Percentiles rank a stretch among this genome's conserved stretches.
Conservation (phyloP, 306 rosid genomes). For the Trifolium fragiferum region DNA sequence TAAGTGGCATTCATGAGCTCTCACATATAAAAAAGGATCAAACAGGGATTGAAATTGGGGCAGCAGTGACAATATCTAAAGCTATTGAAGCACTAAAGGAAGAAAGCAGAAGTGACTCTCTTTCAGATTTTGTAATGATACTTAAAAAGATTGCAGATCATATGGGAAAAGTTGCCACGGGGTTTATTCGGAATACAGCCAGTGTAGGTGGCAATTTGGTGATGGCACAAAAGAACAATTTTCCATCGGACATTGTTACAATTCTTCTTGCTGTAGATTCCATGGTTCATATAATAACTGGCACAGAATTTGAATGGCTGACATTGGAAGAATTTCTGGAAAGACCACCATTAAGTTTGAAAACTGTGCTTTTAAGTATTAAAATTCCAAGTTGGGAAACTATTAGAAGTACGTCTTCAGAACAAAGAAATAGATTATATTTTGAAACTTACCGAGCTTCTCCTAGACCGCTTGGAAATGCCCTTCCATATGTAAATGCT, state of each 20-base stretch:
- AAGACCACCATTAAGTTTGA: constrained; percentile 60
- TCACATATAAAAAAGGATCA: constrained; percentile 56
- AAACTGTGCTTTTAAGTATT: constrained; percentile 60
- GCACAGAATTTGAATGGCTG: constrained; percentile 54
- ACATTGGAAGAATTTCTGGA: constrained; percentile 70
- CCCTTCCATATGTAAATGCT: constrained; percentile 68
- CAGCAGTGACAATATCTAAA: constrained; percentile 67
- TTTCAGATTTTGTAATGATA: constrained; percentile 50
- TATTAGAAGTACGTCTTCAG: constrained; percentile 4
- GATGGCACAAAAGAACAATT: constrained; percentile 75
- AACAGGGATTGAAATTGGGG: constrained; percentile 76
- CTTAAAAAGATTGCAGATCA: constrained; percentile 60
- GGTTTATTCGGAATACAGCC: constrained; percentile 70
- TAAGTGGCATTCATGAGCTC: constrained; percentile 63
- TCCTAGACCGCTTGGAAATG: constrained; percentile 85
- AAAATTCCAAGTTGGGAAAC: constrained; percentile 65
- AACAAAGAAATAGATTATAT: constrained; percentile 23
- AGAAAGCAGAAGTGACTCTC: constrained; percentile 27
- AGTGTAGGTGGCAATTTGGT: constrained; percentile 87
- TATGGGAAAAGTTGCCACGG: constrained; percentile 65
- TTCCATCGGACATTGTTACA: constrained; percentile 83
- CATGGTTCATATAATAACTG: constrained; percentile 59
- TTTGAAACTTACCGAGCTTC: constrained; percentile 87
- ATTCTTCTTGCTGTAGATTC: constrained; percentile 74
- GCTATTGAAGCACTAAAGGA: constrained; percentile 65